A percentile compares a stretch with the other conserved stretches of the same genome.
Conservation (phyloP, 352 stramenopile genomes). For the Phytopythium aichiense region DNA sequence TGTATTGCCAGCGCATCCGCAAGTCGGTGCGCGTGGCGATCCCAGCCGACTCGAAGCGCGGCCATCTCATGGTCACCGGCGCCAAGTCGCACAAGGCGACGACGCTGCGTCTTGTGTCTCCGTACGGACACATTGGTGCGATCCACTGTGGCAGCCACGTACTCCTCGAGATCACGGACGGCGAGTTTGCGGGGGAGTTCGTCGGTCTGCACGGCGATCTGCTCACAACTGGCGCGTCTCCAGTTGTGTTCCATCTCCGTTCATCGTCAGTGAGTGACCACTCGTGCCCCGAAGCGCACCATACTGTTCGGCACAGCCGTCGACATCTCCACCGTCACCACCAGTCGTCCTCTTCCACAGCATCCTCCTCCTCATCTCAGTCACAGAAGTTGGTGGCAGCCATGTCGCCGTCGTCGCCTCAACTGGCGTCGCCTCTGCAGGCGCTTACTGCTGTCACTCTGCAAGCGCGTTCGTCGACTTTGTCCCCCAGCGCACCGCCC, state of each 20-base stretch:
- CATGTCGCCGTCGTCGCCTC: background rate
- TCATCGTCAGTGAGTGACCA: conserved; percentile 5
- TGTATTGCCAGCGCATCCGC: conserved; percentile 39
- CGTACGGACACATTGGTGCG: conserved; percentile 33
- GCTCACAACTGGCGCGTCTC: conserved; percentile 43
- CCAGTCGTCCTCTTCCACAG: background rate
- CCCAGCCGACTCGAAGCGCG: conserved; percentile 48
- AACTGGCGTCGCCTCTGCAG: background rate
- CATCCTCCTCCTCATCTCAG: background rate
- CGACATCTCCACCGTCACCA: background rate
- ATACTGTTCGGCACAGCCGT: background rate
- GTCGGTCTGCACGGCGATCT: conserved; percentile 48
- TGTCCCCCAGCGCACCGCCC: background rate
- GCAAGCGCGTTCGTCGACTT: background rate
- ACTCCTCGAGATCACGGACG: conserved; percentile 50
- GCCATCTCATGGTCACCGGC: conserved; percentile 42
- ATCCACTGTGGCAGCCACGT: conserved; percentile 49
- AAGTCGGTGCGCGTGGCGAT: conserved; percentile 41
- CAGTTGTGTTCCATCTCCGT: conserved; percentile 33
- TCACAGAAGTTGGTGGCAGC: background rate
- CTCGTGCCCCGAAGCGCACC: conserved; percentile 10
- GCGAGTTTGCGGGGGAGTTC: conserved; percentile 42
- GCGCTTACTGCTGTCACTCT: background rate
- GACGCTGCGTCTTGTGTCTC: conserved; percentile 51
- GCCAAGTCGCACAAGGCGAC: conserved; percentile 26